Evolutionary conservation across 2,329 filamentous ascomycete genomes (phyloP).

Genomic region (Magnaporthales sp.): DNA sequence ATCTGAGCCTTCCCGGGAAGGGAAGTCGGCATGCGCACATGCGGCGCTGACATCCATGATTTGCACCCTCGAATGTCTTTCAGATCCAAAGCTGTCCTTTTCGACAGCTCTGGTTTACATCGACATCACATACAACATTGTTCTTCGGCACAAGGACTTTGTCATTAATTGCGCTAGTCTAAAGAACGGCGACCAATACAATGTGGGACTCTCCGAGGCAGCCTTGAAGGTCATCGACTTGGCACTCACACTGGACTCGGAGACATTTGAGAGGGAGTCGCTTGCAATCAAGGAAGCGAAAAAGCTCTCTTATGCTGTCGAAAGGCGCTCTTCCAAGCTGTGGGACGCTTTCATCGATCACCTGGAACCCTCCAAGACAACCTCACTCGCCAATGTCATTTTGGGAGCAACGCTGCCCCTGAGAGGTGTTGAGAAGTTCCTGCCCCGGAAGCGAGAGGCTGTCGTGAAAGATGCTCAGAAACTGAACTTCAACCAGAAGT

Average conservation of each 20-base stretch:
- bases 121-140: slow-evolving; percentile 56
- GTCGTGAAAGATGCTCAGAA: slow-evolving; percentile 35
- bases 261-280: slow-evolving; percentile 60
- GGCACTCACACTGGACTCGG: slow-evolving; percentile 62
- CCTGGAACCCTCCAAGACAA: slow-evolving; percentile 57
- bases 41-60: slow-evolving; percentile 54
- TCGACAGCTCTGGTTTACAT: slow-evolving; percentile 40
- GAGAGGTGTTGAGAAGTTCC: slow-evolving; percentile 67
- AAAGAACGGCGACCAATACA: slow-evolving; percentile 32
- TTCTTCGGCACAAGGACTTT: slow-evolving; percentile 52
- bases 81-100: slow-evolving; percentile 26
- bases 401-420: slow-evolving; percentile 62
- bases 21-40: slow-evolving; percentile 52
- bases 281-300: slow-evolving; percentile 52
- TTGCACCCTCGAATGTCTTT: slow-evolving; percentile 48
- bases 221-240: slow-evolving; percentile 58
- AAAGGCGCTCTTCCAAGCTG: slow-evolving; percentile 63
- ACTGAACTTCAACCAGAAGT: slow-evolving; percentile 68
- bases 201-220: slow-evolving; percentile 42
- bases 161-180: slow-evolving; percentile 46
- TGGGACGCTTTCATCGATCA: slow-evolving; percentile 70
- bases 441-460: slow-evolving; percentile 38
- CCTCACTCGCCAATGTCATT: slow-evolving; percentile 58
- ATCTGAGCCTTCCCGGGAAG: slow-evolving; percentile 44
- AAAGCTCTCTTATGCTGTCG: slow-evolving; percentile 56